phyloP scores from a whole-genome alignment of 768 basidiomycete species.

The Suillus fuscotomentosus region DNA sequence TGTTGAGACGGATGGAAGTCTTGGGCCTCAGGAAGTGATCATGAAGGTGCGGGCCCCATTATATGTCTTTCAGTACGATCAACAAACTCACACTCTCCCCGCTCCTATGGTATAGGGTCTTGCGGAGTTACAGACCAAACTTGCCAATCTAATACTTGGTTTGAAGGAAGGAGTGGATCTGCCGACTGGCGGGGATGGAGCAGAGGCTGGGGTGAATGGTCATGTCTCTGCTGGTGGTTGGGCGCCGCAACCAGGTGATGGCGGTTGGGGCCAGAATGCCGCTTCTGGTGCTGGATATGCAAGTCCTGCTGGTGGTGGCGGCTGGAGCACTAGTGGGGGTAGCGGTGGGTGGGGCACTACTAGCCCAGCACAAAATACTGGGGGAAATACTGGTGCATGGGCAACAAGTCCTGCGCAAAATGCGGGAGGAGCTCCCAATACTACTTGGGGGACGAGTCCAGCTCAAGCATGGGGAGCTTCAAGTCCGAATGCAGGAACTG shows the following conservation, averaged over 20 bases:
- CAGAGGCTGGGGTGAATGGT: conserved; percentile 9
- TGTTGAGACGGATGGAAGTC: conserved; percentile 91
- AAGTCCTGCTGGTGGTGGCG: conserved; percentile 24
- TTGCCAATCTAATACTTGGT: conserved; percentile 76
- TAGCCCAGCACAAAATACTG: conserved; percentile 24
- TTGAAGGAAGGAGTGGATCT: conserved; percentile 66
- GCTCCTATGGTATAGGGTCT: conserved; percentile 52
- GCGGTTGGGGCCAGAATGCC: conserved; percentile 28
- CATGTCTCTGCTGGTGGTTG: conserved; percentile 21
- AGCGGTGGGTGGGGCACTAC: conserved; percentile 28
- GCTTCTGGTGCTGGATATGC: conserved; percentile 31
- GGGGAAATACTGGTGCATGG: conserved; percentile 20
- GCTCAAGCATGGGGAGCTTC: conserved; percentile 38
- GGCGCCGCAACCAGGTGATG: conserved; percentile 19
- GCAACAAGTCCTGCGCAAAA: conserved; percentile 26
- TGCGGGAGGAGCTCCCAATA: conserved; percentile 21
- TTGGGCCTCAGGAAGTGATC: conserved; percentile 86
- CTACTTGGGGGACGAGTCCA: conserved; percentile 33
- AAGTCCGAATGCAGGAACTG: conserved; percentile 26
- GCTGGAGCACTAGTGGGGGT: conserved; percentile 7
- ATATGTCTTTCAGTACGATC: not conserved
- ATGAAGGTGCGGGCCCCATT: conserved; percentile 58
- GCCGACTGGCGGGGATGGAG: conserved; percentile 34
- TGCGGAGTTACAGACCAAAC: conserved; percentile 73
- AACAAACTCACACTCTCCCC: not conserved